Conservation (phyloP, 2,329 filamentous ascomycete genomes). For the Talaromyces atroroseus region DNA sequence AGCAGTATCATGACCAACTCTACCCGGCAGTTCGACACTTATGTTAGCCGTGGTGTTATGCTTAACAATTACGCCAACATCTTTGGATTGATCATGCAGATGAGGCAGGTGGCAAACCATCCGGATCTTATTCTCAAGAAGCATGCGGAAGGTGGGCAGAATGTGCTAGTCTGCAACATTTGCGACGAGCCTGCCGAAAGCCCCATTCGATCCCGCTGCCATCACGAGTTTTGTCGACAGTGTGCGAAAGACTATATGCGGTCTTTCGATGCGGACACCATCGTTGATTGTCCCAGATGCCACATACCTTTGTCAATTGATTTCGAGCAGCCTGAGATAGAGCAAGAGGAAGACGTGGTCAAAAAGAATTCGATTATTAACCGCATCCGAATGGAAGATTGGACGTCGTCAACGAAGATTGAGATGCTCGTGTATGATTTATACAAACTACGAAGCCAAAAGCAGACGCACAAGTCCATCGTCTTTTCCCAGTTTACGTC, state of each 20-base stretch:
- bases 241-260: constrained; percentile 76
- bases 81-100: constrained; percentile 97
- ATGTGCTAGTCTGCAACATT: constrained; percentile 85
- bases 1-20: constrained; percentile 92
- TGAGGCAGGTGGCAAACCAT: constrained; percentile 96
- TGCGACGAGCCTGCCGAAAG: constrained; percentile 96
- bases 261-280: constrained; percentile 60
- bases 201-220: constrained; percentile 84
- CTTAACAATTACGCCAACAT: constrained; percentile 99
- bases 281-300: constrained; percentile 72
- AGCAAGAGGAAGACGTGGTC: constrained; percentile 77
- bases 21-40: constrained; percentile 86
- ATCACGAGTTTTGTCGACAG: constrained; percentile 82
- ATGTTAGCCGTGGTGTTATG: constrained; percentile 88
- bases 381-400: constrained; percentile 97
- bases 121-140: constrained; percentile 92
- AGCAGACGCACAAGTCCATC: constrained; percentile 91
- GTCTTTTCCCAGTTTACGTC: constrained; percentile 97
- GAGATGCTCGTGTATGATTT: constrained; percentile 93
- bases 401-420: constrained; percentile 97
- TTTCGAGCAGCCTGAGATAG: constrained; percentile 89
- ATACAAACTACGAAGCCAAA: constrained; percentile 84
- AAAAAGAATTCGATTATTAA: constrained; percentile 99
- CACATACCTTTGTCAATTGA: constrained; percentile 88
- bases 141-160: constrained; percentile 77